Percentiles rank a stretch among this genome's conserved stretches.
Conservation (phyloP, 805 yeast genomes). For the Nakazawaea sp. region DNA sequence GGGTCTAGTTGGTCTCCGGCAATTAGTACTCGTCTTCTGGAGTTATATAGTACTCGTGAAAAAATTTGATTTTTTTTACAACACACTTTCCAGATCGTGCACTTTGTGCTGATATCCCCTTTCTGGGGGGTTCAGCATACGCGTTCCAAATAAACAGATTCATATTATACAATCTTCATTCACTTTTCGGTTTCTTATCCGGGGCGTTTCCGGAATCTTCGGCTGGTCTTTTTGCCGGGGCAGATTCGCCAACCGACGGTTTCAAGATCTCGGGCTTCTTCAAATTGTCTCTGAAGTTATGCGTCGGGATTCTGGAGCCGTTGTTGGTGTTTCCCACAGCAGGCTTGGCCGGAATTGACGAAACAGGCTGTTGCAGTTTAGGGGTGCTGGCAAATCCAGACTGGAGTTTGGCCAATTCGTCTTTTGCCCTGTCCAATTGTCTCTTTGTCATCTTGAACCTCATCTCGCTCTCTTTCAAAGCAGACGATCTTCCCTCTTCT, state of each 20-base stretch:
- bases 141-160: too few relatives aligned
- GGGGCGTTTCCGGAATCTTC: background rate
- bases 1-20: background rate
- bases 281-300: slow-evolving; percentile 2
- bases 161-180: too few relatives aligned
- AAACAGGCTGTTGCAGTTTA: background rate
- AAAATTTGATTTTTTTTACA: background rate
- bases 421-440: slow-evolving; percentile 46
- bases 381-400: slow-evolving; percentile 5
- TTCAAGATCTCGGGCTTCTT: slow-evolving; percentile 9
- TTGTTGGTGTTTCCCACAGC: background rate
- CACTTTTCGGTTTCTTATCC: slow-evolving; percentile 7
- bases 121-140: too few relatives aligned
- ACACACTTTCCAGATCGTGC: background rate
- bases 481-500: slow-evolving; percentile 38
- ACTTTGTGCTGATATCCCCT: too few relatives aligned
- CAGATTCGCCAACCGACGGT: too few relatives aligned
- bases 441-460: slow-evolving; percentile 47
- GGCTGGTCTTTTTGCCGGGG: background rate
- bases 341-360: background rate
- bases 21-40: background rate
- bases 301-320: slow-evolving; percentile 7
- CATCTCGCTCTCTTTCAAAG: slow-evolving; percentile 53
- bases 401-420: slow-evolving; percentile 20
- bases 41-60: background rate